Evolutionary conservation across 2,329 filamentous ascomycete species (phyloP).

Genomic region (Beauveria varroae): DNA sequence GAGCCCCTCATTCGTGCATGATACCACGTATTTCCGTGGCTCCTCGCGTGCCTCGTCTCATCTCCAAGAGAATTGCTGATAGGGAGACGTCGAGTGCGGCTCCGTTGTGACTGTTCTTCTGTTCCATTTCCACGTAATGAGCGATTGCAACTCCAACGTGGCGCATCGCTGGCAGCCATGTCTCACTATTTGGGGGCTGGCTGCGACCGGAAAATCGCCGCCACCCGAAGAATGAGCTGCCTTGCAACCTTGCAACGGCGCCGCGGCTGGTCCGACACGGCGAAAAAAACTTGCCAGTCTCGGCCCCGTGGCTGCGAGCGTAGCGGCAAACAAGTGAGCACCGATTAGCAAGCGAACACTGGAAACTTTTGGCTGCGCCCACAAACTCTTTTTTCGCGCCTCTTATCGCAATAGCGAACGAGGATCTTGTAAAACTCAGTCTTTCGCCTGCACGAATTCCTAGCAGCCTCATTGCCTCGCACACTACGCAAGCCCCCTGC

Average conservation of each 20-base stretch:
- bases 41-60: background rate
- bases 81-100: no score
- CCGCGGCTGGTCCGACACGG: conserved; percentile 4
- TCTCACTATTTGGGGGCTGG: background rate
- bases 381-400: background rate
- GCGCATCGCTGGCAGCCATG: background rate
- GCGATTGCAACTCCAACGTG: background rate
- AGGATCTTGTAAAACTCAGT: background rate
- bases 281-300: background rate
- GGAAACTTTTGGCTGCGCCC: background rate
- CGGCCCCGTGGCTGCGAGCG: background rate
- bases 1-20: background rate
- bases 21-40: background rate
- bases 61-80: background rate
- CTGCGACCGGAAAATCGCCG: conserved; percentile 7
- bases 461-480: background rate
- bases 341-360: background rate
- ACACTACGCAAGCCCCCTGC: background rate
- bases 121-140: no score
- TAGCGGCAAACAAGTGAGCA: background rate
- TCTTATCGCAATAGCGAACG: conserved; percentile 3
- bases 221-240: background rate
- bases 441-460: background rate
- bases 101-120: background rate
- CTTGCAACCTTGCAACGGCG: background rate